A percentile compares a stretch with the other conserved stretches of the same genome.
phyloP scores from a whole-genome alignment of 768 basidiomycete species.

The Auriscalpium vulgare region DNA sequence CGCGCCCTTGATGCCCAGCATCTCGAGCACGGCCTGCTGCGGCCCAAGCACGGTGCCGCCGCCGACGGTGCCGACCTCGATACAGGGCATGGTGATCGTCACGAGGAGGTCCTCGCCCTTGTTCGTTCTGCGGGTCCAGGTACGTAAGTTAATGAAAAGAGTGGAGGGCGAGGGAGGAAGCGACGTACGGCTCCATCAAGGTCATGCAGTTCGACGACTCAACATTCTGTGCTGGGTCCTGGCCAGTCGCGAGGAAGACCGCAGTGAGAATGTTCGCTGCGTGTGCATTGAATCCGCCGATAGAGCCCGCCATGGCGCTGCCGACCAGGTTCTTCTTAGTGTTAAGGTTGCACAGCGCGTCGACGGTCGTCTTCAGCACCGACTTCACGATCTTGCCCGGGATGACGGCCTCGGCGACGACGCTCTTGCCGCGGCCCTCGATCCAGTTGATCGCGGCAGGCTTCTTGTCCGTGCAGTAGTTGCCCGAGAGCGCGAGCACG shows the following conservation, averaged over 20 bases:
- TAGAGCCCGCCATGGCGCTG: slow-evolving; percentile 95
- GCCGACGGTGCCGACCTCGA: slow-evolving; percentile 97
- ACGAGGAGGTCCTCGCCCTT: slow-evolving; percentile 85
- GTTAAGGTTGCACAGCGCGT: slow-evolving; percentile 83
- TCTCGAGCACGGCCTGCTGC: slow-evolving; percentile 83
- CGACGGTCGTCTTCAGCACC: slow-evolving; percentile 94
- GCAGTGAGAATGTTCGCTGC: slow-evolving; percentile 97
- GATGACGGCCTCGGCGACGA: slow-evolving; percentile 92
- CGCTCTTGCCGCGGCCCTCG: slow-evolving; percentile 95
- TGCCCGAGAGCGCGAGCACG: slow-evolving; percentile 86
- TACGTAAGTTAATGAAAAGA: not conserved
- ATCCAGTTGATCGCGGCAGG: slow-evolving; percentile 99
- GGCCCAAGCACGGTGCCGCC: slow-evolving; percentile 92
- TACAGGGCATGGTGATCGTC: slow-evolving; percentile 96
- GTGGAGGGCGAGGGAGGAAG: slow-evolving; percentile 2
- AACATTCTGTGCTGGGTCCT: slow-evolving; percentile 98
- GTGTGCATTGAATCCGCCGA: slow-evolving; percentile 98
- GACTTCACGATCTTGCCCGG: slow-evolving; percentile 82
- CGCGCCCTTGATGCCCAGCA: slow-evolving; percentile 90
- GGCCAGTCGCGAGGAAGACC: slow-evolving; percentile 91
- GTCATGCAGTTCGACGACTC: slow-evolving; percentile 99
- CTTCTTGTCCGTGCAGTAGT: slow-evolving; percentile 99
- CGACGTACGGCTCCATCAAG: slow-evolving; percentile 91
- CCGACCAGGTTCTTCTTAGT: slow-evolving; percentile 96
- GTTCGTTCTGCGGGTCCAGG: slow-evolving; percentile 54